Conservation (phyloP, 2,329 filamentous ascomycete genomes). For the Penicillium aurantiogriseum region DNA sequence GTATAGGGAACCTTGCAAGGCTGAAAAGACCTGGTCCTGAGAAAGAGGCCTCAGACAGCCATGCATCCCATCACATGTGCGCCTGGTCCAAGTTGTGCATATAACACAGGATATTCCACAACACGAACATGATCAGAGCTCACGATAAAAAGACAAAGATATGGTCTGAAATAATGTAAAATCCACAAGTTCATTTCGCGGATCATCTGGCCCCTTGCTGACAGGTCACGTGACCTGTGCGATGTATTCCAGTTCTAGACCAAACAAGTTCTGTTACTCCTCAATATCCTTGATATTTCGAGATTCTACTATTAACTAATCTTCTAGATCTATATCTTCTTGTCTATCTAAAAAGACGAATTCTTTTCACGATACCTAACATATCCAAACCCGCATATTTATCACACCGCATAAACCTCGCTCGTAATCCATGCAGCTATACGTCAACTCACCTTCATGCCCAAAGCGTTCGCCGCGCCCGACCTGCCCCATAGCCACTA, state of each 20-base stretch:
- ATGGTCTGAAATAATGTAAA: not conserved
- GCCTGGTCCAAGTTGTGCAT: not conserved
- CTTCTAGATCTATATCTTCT: too few relatives aligned
- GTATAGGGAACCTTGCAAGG: not conserved
- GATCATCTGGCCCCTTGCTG: not conserved
- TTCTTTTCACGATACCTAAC: too few relatives aligned
- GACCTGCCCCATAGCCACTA: not conserved
- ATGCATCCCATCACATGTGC: not conserved
- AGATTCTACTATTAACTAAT: too few relatives aligned
- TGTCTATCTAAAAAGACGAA: too few relatives aligned
- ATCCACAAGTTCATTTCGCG: not conserved
- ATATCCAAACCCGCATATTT: not conserved
- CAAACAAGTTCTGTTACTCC: not conserved
- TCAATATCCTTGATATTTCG: too few relatives aligned
- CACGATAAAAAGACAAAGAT: not conserved
- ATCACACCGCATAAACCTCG: not conserved
- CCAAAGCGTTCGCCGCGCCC: not conserved
- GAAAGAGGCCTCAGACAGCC: not conserved
- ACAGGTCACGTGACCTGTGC: fast-evolving
- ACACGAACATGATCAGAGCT: not conserved
- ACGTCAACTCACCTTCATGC: not conserved
- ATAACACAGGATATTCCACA: not conserved
- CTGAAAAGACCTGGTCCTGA: not conserved
- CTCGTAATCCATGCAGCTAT: not conserved
- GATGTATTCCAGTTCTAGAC: not conserved